Conservation (phyloP, 257 asterid genomes). For the Ocimum tenuiflorum region DNA sequence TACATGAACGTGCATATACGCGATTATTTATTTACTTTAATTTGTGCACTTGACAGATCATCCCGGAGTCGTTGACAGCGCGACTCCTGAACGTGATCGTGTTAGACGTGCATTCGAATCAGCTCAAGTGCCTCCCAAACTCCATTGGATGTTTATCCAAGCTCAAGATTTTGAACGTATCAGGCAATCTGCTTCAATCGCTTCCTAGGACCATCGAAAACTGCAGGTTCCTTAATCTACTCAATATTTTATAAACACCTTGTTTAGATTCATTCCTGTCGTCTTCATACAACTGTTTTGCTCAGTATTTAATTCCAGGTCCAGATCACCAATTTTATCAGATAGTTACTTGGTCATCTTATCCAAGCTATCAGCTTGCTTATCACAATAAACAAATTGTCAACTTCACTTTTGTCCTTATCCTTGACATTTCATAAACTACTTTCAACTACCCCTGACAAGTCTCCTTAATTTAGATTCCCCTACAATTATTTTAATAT, state of each 20-base stretch:
- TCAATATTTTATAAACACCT: not conserved
- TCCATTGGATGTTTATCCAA: slow-evolving; percentile 82
- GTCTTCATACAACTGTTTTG: slow-evolving; percentile 12
- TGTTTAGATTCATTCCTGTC: slow-evolving; percentile 5
- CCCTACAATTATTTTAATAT: too few species aligned
- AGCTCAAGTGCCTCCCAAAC: slow-evolving; percentile 68
- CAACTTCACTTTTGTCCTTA: too few species aligned
- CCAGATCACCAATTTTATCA: slow-evolving; percentile 13
- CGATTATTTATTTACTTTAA: too few species aligned
- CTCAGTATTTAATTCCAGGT: not conserved
- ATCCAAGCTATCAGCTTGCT: slow-evolving; percentile 22
- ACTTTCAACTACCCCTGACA: too few species aligned
- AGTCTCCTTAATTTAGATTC: too few species aligned
- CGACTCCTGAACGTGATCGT: slow-evolving; percentile 58
- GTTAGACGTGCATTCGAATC: slow-evolving; percentile 74
- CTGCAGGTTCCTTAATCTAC: slow-evolving; percentile 43
- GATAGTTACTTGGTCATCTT: slow-evolving; percentile 11
- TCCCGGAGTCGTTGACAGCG: slow-evolving; percentile 82
- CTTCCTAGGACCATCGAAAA: slow-evolving; percentile 74
- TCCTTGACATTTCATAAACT: too few species aligned
- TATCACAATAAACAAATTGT: slow-evolving; percentile 17
- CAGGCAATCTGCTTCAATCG: slow-evolving; percentile 59
- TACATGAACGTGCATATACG: not conserved
- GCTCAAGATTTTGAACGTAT: slow-evolving; percentile 65
- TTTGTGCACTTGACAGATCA: slow-evolving; percentile 35